Base-by-base conservation (phyloP, 768 basidiomycete genomes). In the Lentinula boryana region DNA sequence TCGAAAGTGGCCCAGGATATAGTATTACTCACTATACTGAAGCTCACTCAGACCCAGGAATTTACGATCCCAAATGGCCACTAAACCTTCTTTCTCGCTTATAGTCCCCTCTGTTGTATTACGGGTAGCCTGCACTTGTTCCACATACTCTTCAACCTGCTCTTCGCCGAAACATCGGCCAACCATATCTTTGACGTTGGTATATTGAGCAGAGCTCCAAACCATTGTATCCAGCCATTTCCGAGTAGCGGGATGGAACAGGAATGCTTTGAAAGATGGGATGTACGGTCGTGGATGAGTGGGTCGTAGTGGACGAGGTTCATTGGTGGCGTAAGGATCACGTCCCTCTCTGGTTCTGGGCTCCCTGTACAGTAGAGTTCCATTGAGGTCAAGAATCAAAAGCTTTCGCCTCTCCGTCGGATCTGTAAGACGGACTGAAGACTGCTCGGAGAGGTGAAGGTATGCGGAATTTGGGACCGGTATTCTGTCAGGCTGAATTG, bases 11-110 rank as follows among this genome's bases (percentile, higher is more conserved):
- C 15, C 36, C 21, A 48, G n/a, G 4, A n/a, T 15, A 41, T 4
- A 43, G 32, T 18, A 16, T 21, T 23, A 82, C 90, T 69, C 67
- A 93, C 92, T 62, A 65, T 92, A 95, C 16, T 87, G 81, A 21
- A 68, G 72, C 9, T 75, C 66, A 3, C 73, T 75, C n/a, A 94
- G 69, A 0, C 90, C 92, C 0, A 94, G 72, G 5, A 87, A 88
- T 67, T 89, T 89, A 53, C 93, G 77, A 15, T 89, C 89, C 92
- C 92, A 94, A 0, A 92, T 76, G 0, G 85, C 88, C 15, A 83
- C 71, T 4, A 92, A 72, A 16, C 70, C 66, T 13, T 44, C 31
- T 13, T 15, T 41, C 7, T 60, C 57, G 13, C 63, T 63, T 10
- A 23, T 41, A 3, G 61, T 63, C 13, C 31, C 54, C 3, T 74